phyloP scores from a whole-genome alignment of 2,329 filamentous ascomycete species.

The Helotiales sp. region DNA sequence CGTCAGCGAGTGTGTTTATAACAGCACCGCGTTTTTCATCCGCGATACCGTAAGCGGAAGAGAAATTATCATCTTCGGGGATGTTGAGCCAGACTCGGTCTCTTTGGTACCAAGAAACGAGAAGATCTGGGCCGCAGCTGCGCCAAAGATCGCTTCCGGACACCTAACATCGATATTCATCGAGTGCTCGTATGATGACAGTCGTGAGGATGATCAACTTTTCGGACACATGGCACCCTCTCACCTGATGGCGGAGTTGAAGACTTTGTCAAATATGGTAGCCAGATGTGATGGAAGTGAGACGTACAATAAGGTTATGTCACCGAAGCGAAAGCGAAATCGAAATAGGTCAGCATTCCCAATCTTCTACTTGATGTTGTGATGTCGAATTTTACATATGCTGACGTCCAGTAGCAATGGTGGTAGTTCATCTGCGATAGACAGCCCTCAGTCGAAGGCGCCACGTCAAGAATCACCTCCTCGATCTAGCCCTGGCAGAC shows the following conservation, averaged over 20 bases:
- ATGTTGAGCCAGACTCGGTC: slow-evolving; percentile 90
- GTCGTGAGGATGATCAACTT: slow-evolving; percentile 74
- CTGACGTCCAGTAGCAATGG: not conserved
- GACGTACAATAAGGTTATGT: not conserved
- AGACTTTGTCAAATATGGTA: slow-evolving; percentile 62
- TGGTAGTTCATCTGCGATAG: not conserved
- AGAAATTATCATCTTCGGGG: slow-evolving; percentile 92
- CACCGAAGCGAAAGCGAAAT: slow-evolving; percentile 37
- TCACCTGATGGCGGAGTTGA: slow-evolving; percentile 81
- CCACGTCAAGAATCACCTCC: not conserved
- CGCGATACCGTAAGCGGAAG: slow-evolving; percentile 70
- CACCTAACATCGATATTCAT: slow-evolving; percentile 84
- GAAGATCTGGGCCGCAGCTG: slow-evolving; percentile 87
- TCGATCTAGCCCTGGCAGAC: not conserved
- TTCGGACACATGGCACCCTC: slow-evolving; percentile 89
- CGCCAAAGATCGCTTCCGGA: slow-evolving; percentile 78
- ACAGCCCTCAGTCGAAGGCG: too few species aligned
- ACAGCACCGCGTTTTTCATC: slow-evolving; percentile 94
- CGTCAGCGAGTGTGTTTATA: slow-evolving; percentile 67
- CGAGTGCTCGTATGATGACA: slow-evolving; percentile 91
- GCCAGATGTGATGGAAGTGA: not conserved
- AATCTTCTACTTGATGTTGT: not conserved
- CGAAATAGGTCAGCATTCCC: not conserved
- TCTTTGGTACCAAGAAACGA: slow-evolving; percentile 81
- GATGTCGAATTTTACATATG: not conserved